Conservation (phyloP, 345 rosid genomes). For the Acer negundo region DNA sequence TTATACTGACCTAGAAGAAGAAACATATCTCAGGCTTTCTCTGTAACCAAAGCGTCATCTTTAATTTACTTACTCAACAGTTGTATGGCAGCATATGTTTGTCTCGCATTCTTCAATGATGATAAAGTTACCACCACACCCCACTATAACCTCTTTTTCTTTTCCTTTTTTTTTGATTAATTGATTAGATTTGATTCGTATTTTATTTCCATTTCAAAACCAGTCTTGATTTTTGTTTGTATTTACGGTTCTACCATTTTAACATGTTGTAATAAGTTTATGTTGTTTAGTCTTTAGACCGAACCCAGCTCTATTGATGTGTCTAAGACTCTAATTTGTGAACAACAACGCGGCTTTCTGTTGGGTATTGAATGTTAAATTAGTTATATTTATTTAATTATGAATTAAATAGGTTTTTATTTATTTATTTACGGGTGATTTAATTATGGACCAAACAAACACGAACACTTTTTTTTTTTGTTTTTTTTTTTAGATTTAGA, state of each 20-base stretch:
- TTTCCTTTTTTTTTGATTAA: no score
- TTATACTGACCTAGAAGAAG: slow-evolving; percentile 21
- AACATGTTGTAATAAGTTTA: background rate
- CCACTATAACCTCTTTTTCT: background rate
- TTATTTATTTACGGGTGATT: background rate
- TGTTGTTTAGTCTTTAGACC: background rate
- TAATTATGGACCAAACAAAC: background rate
- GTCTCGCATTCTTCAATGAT: slow-evolving; percentile 13
- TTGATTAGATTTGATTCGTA: background rate
- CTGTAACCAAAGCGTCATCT: slow-evolving; percentile 40
- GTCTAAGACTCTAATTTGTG: no score
- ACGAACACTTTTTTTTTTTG: background rate
- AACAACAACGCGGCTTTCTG: background rate
- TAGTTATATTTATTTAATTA: no score
- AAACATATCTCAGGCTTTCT: slow-evolving; percentile 56
- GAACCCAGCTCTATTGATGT: background rate
- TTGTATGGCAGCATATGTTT: slow-evolving; percentile 6
- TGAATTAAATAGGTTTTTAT: no score
- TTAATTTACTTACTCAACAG: slow-evolving; percentile 6
- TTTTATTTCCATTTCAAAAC: background rate
- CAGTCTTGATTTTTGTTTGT: background rate
- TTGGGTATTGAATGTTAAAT: background rate
- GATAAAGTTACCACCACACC: background rate
- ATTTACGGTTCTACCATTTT: background rate
- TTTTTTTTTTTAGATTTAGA: background rate